Percentiles rank a stretch among this genome's conserved stretches.
phyloP scores from a whole-genome alignment of 305 asterid species.

The Fraxinus angustifolia region DNA sequence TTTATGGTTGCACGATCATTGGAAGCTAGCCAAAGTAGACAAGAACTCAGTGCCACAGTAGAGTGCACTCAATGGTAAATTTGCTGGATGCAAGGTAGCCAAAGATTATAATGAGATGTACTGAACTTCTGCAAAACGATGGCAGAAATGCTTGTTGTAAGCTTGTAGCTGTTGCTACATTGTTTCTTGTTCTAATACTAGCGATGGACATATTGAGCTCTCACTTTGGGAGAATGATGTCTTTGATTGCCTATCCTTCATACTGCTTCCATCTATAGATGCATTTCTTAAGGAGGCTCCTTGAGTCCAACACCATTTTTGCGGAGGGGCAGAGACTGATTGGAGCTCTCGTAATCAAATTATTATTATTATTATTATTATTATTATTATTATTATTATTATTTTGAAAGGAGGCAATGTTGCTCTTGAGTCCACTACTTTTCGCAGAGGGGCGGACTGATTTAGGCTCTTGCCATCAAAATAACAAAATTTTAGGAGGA shows the following conservation, averaged over 20 bases:
- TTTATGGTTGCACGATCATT: background rate
- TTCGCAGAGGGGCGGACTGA: background rate
- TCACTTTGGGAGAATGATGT: background rate
- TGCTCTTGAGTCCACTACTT: background rate
- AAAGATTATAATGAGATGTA: background rate
- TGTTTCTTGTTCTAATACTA: background rate
- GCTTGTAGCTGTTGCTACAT: background rate
- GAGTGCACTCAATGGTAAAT: background rate
- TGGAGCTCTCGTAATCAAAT: background rate
- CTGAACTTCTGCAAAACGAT: background rate
- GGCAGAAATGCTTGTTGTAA: background rate
- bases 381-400: background rate
- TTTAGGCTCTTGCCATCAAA: background rate
- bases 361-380: background rate
- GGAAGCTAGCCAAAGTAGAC: background rate
- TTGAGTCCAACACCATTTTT: background rate
- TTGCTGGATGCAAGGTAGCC: background rate
- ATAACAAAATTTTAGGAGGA: background rate
- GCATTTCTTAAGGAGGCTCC: background rate
- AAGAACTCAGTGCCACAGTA: background rate
- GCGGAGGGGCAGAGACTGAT: background rate
- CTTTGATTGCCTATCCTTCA: background rate
- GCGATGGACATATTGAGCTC: background rate
- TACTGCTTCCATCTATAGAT: background rate
- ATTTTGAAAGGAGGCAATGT: background rate